Conservation (phyloP, 2,329 filamentous ascomycete species). For the Xylaria sp. region DNA sequence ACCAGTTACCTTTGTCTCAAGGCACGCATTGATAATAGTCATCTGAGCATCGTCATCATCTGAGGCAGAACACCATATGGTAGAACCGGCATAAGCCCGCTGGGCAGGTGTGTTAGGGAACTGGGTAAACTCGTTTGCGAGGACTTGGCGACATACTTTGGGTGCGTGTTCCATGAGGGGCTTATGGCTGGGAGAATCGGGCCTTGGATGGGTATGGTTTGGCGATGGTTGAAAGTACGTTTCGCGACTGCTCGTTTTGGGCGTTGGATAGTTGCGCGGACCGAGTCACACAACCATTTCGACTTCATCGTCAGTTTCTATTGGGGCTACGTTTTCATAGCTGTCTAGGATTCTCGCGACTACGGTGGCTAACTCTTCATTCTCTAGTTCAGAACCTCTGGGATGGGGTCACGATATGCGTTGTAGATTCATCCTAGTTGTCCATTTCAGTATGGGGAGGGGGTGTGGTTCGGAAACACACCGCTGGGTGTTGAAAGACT, state of each 20-base stretch:
- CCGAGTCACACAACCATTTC: neutral
- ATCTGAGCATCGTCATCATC: conserved; percentile 14
- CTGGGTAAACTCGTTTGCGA: neutral
- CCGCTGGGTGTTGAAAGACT: neutral
- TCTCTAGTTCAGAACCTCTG: neutral
- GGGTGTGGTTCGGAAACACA: neutral
- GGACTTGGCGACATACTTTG: neutral
- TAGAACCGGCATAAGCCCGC: neutral
- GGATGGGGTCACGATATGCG: no score
- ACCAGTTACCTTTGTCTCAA: conserved; percentile 5
- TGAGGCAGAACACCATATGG: neutral
- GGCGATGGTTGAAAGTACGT: neutral
- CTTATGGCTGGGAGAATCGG: no score
- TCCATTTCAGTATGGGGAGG: neutral
- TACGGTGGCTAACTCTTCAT: neutral
- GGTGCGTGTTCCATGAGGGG: no score
- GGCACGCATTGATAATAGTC: neutral
- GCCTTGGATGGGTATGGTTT: no score
- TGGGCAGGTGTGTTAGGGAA: neutral
- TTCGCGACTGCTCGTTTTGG: neutral
- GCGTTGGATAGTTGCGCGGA: neutral
- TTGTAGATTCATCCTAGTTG: neutral
- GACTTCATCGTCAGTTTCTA: neutral
- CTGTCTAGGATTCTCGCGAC: neutral
- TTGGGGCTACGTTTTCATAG: neutral